These are phyloP conservation scores for Cyclospora cayetanensis DNA, from an alignment of 169 alveolate species.

Conservation along the genomic window DNA sequence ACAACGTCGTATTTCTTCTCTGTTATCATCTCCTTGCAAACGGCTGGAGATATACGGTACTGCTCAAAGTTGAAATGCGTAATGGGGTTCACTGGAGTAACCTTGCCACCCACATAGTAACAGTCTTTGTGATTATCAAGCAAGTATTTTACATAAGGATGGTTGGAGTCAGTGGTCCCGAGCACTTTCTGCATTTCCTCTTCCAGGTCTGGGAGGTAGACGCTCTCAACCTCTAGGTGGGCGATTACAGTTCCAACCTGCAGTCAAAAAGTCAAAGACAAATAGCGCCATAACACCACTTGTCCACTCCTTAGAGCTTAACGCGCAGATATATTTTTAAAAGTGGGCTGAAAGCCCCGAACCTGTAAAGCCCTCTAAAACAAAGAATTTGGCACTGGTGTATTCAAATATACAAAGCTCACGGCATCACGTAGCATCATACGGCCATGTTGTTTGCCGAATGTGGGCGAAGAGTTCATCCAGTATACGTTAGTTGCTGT, in stretches of 20 bases:
- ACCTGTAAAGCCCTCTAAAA: no score
- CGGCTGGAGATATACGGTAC: conserved; percentile 68
- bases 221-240: conserved; percentile 62
- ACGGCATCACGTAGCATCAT: conserved; percentile 29
- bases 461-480: conserved; percentile 20
- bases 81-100: conserved; percentile 17
- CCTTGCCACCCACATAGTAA: conserved; percentile 73
- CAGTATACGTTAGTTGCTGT: conserved; percentile 45
- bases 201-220: conserved; percentile 58
- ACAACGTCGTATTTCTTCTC: conserved; percentile 69
- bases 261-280: neutral
- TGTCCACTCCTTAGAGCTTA: no score
- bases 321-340: no score
- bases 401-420: no score
- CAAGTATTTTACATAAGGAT: conserved; percentile 71
- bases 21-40: neutral
- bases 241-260: conserved; percentile 74
- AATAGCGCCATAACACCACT: no score
- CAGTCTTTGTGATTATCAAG: conserved; percentile 24
- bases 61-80: conserved; percentile 66
- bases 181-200: conserved; percentile 65
- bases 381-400: no score
- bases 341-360: no score
- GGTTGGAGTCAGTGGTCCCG: conserved; percentile 71
- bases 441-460: neutral